phyloP scores from a whole-genome alignment of 176 grass and related monocot genomes.

The Cenchrus americanus region DNA sequence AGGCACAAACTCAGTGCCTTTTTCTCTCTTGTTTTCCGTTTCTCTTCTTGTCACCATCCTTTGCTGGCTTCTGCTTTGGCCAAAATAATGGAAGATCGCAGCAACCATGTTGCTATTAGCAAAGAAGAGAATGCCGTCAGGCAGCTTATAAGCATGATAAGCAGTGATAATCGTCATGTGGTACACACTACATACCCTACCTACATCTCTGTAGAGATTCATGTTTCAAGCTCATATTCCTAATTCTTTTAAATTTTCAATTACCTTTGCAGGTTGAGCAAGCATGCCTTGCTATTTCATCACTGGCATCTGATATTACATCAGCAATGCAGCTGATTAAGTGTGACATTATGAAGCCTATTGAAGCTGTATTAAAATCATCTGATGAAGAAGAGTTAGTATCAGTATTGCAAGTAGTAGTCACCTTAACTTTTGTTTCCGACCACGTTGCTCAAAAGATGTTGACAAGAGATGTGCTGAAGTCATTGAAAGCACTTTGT shows the following conservation, averaged over 20 bases:
- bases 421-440: slow-evolving; percentile 92
- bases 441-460: slow-evolving; percentile 97
- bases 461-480: slow-evolving; percentile 86
- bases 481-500: slow-evolving; percentile 91
- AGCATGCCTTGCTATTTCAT: slow-evolving; percentile 93
- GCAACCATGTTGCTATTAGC: slow-evolving; percentile 80
- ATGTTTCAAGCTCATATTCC: slow-evolving; percentile 26
- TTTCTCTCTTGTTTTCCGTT: slow-evolving; percentile 97
- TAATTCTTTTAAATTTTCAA: slow-evolving; percentile 1
- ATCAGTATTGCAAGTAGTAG: slow-evolving; percentile 91
- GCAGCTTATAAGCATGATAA: slow-evolving; percentile 97
- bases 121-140: slow-evolving; percentile 95
- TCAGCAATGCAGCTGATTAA: slow-evolving; percentile 90
- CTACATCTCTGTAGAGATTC: neutral
- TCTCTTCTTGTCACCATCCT: slow-evolving; percentile 98
- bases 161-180: slow-evolving; percentile 93
- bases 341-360: slow-evolving; percentile 96
- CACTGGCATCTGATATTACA: slow-evolving; percentile 81
- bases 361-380: slow-evolving; percentile 88
- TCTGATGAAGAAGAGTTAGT: slow-evolving; percentile 87
- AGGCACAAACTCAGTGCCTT: slow-evolving; percentile 97
- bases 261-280: slow-evolving; percentile 78
- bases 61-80: slow-evolving; percentile 92
- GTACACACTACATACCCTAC: slow-evolving; percentile 42
- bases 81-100: slow-evolving; percentile 92